These are phyloP conservation scores for Penicillium manginii DNA, from an alignment of 495 filamentous ascomycete species.

Conservation along the genomic window DNA sequence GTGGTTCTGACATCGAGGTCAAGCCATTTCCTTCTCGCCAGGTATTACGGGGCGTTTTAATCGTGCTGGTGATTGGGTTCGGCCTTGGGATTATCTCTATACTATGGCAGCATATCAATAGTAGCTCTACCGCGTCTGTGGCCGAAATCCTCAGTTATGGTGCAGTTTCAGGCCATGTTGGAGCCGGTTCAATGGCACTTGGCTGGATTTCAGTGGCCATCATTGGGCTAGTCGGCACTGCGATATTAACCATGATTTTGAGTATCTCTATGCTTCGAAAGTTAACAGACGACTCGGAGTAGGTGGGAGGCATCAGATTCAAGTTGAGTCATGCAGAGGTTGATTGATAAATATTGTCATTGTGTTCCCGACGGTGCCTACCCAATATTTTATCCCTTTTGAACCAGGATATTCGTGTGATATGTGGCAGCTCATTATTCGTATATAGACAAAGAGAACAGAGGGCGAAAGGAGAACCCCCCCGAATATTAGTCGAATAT, in stretches of 20 bases:
- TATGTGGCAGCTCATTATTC: too few relatives aligned
- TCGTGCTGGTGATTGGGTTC: neutral
- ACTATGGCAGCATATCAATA: constrained; percentile 24
- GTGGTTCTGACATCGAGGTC: constrained; percentile 1
- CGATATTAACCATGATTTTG: constrained; percentile 1
- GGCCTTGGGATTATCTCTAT: constrained; percentile 11
- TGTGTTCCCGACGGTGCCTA: too few relatives aligned
- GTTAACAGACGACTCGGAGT: neutral
- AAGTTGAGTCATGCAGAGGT: too few relatives aligned
- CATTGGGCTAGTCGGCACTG: neutral
- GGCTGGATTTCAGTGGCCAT: constrained; percentile 18
- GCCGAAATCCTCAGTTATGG: constrained; percentile 20
- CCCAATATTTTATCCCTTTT: too few relatives aligned
- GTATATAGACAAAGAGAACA: too few relatives aligned
- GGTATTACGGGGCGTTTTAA: neutral
- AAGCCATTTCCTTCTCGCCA: constrained; percentile 8
- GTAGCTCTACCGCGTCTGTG: constrained; percentile 18
- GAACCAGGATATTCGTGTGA: too few relatives aligned
- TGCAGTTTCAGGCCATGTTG: constrained; percentile 17
- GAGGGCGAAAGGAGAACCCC: too few relatives aligned
- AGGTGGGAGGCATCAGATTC: too few relatives aligned
- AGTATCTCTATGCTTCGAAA: constrained; percentile 4
- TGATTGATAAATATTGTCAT: too few relatives aligned
- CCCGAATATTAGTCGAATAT: too few relatives aligned
- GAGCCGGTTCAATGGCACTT: constrained; percentile 15